Base-by-base conservation (phyloP, 192 early-diverging fungal species). In the Chytriomyces sp. region DNA sequence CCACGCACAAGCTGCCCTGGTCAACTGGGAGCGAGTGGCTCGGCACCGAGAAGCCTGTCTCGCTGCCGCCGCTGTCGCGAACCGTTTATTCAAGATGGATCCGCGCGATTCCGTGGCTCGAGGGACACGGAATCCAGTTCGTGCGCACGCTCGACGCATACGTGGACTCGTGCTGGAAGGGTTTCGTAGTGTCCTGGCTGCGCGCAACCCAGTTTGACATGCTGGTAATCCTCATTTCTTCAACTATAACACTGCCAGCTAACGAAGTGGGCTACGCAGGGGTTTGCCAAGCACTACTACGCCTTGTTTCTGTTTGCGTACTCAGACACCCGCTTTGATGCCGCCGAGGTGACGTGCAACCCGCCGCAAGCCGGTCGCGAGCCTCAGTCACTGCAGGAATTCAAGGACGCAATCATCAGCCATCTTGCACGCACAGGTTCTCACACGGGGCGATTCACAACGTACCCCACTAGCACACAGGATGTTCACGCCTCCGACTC, bases 131-230 rank as follows among this genome's bases (percentile, higher is more conserved):
- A 1, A 26, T 53, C 14, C 49, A 74, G 31, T 80, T 59, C 28
- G 58, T 80, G 6, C 10, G 22, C 4, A 56, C 26, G 5, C n/a
- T 80, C 25, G 79, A 80, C 40, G 31, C 22, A 6, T 63, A 71
- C 59, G 64, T 77, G 0, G 79, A 77, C n/a, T 39, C 58, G 7
- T 66, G 60, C 6, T 74, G 70, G 33, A 53, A 71, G 10, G 60
- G 60, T 5, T 69, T 77, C 39, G 73, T 74, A 12, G 54, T 57
- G 6, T 55, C 68, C 3, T 80, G 79, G 79, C 74, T 77, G 60
- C 28, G 67, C 7, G 79, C 79, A 4, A 77, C 79, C 12, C 60
- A 77, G 64, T 80, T 80, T 66, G 79, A 80, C 39, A 37, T 80
- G 5, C 68, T 80, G 32, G 72, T 76, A 34, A 41, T 67, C 5